Percentiles rank a stretch among this genome's conserved stretches.
phyloP scores from a whole-genome alignment of 805 yeast genomes.

The Yamadazyma nakazawae region DNA sequence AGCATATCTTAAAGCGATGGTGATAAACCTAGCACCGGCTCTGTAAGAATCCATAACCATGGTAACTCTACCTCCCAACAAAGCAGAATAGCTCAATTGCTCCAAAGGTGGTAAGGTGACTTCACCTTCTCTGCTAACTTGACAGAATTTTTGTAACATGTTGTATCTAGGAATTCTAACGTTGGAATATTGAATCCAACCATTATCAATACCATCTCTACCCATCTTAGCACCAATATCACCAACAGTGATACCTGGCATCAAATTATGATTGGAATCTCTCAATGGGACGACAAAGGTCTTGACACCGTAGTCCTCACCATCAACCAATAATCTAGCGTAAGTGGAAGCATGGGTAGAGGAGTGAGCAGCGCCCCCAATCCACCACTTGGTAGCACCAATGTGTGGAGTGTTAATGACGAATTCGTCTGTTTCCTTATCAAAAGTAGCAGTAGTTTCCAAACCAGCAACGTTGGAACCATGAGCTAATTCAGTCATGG shows the following conservation, averaged over 20 bases:
- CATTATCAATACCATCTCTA: slow-evolving; percentile 47
- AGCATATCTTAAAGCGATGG: slow-evolving; percentile 44
- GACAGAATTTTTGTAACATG: slow-evolving; percentile 45
- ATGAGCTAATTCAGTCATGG: slow-evolving; percentile 64
- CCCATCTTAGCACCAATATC: slow-evolving; percentile 50
- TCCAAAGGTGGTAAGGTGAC: slow-evolving; percentile 44
- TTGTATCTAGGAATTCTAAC: slow-evolving; percentile 44
- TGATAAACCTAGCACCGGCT: slow-evolving; percentile 39
- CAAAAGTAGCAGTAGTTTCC: slow-evolving; percentile 52
- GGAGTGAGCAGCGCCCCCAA: slow-evolving; percentile 49
- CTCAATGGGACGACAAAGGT: slow-evolving; percentile 46
- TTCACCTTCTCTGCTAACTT: slow-evolving; percentile 37
- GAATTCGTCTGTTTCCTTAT: slow-evolving; percentile 38
- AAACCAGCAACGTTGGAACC: slow-evolving; percentile 58
- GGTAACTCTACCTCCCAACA: slow-evolving; percentile 43
- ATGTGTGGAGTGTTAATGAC: slow-evolving; percentile 45
- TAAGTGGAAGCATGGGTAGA: slow-evolving; percentile 41
- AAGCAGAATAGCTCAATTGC: slow-evolving; percentile 42
- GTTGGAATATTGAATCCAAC: slow-evolving; percentile 46
- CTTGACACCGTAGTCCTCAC: slow-evolving; percentile 46
- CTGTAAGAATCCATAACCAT: slow-evolving; percentile 45
- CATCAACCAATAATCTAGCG: slow-evolving; percentile 43
- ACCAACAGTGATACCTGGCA: slow-evolving; percentile 45
- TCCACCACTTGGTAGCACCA: slow-evolving; percentile 52
- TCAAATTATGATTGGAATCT: slow-evolving; percentile 39